Evolutionary conservation across 2,329 filamentous ascomycete genomes (phyloP), one percentile per base, ranked within the genome.

Genomic region (Gyromitra esculenta): DNA sequence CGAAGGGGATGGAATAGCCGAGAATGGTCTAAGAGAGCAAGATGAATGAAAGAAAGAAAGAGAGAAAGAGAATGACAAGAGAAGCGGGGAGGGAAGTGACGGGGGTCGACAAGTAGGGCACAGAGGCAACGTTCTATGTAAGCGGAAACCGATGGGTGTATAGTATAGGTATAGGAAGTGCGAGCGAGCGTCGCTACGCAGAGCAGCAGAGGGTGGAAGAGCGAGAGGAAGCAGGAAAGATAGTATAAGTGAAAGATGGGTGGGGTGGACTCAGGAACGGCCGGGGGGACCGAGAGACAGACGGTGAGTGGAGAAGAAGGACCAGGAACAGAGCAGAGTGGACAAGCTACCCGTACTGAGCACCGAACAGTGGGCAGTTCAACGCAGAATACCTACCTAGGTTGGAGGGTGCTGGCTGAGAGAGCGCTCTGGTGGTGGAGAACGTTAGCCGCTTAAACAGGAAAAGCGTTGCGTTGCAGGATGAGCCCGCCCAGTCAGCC

Each of bases 381-480:
- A 62, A 60, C 18, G 18, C 43, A 31, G 39, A 25, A 41, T 39
- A 3, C 25, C 25, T 31, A 3, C 25, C 25, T 31, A 63, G 57
- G 37, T 37, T 72, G 48, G 59, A 59, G 54, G 54, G n/a, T 9
- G 54, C 15, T 59, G 56, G 25, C 31, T 59, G 31, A 59, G 56
- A 59, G 31, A 68, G 65, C 18, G 65, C 52, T 6, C 48, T 50
- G 60, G 66, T 60, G 13, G 50, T 66, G 60, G 73, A 66, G 43
- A 71, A 75, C 72, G 60, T 21, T 25, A 67, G 56, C 11, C 43
- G 41, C 74, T 63, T 48, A 68, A 76, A 76, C 13, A 73, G 69
- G 74, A 62, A 76, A 76, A 65, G 57, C 21, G 63, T 68, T 39
- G 31, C 67, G 59, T 35, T 64, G 57, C 56, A 64, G 56, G 67